Evolutionary conservation across 768 basidiomycete species (phyloP), one percentile per base, ranked within the genome.

Genomic region (Psilocybe tampanensis): DNA sequence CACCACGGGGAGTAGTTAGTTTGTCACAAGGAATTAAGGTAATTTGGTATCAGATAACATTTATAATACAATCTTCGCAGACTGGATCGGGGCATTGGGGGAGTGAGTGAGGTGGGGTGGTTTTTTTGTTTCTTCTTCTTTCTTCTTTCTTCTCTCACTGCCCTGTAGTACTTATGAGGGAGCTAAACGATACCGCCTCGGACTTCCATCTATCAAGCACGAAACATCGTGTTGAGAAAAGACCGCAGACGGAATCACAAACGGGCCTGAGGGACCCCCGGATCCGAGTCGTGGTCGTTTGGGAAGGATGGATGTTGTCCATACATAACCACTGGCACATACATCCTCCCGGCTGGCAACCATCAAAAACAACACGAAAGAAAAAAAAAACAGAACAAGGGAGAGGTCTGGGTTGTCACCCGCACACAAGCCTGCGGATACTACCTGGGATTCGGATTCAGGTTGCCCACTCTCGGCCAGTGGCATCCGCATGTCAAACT

Each of bases 21-120:
- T 51, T 56, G 55, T 56, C 48, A 56, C 55, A 51, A 50, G n/a
- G 13, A 51, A 43, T 43, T 41, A 23, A 41, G 26, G 44, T 56
- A 39, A 56, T 44, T 15, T 32, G 41, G 23, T 56, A 44, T 45
- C 42, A 21, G 29, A 29, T 29, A 29, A 29, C 29, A 29, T 29
- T 9, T 29, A 4, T 9, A 26, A 26, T 44, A 4, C 29, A 26
- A 26, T 44, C 39, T 32, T 19, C 18, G 13, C 47, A 24, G 17
- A 18, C 26, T 29, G 32, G 9, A 33, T 2, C 8, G n/a, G 47
- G 26, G 26, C 15, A 3, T 32, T 12, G 18, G 17, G 5, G 26
- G 24, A n/a, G 24, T 26, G 24, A n/a, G n/a, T n/a, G n/a, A n/a
- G n/a, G n/a, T n/a, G n/a, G n/a, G n/a, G n/a, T n/a, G n/a, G n/a